Conservation (phyloP, 352 stramenopile genomes). For the Phytophthora vignae region DNA sequence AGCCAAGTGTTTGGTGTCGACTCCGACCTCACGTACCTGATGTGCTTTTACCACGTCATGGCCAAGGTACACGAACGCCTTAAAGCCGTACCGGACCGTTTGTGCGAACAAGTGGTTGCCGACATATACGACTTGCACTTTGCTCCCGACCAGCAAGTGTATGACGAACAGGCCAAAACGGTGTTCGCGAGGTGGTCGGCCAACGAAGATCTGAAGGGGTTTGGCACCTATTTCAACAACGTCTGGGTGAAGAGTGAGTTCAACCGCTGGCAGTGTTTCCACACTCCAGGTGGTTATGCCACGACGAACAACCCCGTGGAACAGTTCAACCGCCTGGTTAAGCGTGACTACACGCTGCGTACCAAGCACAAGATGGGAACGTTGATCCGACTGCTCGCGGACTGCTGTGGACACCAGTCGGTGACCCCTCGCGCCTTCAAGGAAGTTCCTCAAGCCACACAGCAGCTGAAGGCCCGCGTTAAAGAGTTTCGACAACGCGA, state of each 20-base stretch:
- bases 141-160: background rate
- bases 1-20: slow-evolving; percentile 8
- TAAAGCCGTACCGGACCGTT: background rate
- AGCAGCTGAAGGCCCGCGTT: background rate
- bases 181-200: background rate
- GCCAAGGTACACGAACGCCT: slow-evolving; percentile 9
- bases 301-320: too few species aligned
- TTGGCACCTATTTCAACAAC: too few species aligned
- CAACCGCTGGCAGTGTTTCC: too few species aligned
- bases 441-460: background rate
- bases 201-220: background rate
- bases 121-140: slow-evolving; percentile 29
- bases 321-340: slow-evolving; percentile 3
- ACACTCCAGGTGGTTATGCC: too few species aligned
- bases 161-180: background rate
- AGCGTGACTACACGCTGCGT: slow-evolving; percentile 1
- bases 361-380: background rate
- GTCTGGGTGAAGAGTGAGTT: too few species aligned
- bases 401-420: background rate
- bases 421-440: background rate
- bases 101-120: slow-evolving; percentile 7
- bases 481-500: background rate
- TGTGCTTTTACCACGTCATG: slow-evolving; percentile 35
- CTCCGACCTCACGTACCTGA: slow-evolving; percentile 16
- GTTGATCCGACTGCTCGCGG: background rate